A percentile compares a stretch with the other conserved stretches of the same genome.
Conservation (phyloP, 1,284 basidiomycete genomes). For the Apiotrichum laibachii region DNA sequence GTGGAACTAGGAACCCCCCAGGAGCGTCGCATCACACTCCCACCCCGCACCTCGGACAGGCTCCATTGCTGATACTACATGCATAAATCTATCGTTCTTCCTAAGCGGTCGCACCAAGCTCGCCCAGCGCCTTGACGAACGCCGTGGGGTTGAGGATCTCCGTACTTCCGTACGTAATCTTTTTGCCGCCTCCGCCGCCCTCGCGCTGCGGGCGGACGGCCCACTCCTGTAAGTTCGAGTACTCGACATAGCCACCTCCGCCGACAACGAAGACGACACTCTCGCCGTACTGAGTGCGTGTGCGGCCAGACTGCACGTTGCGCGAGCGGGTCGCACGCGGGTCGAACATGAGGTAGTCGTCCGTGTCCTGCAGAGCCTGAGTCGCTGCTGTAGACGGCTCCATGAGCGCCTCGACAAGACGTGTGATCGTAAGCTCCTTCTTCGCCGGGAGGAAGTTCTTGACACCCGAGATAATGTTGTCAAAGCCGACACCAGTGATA, state of each 20-base stretch:
- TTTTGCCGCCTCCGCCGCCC: slow-evolving; percentile 61
- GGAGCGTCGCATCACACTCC: not conserved
- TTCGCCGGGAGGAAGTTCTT: slow-evolving; percentile 97
- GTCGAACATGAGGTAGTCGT: slow-evolving; percentile 93
- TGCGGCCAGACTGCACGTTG: slow-evolving; percentile 54
- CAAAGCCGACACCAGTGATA: slow-evolving; percentile 61
- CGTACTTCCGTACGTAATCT: slow-evolving; percentile 91
- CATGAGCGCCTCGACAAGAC: slow-evolving; percentile 93
- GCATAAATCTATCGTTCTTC: slow-evolving; percentile 9
- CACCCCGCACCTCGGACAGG: too few species aligned
- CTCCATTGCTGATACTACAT: slow-evolving; percentile 15
- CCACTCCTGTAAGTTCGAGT: slow-evolving; percentile 93
- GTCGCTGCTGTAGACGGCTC: slow-evolving; percentile 88
- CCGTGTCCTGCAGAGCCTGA: slow-evolving; percentile 90
- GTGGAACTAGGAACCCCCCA: not conserved
- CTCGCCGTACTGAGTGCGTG: slow-evolving; percentile 67
- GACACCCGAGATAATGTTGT: slow-evolving; percentile 94
- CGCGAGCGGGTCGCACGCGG: slow-evolving; percentile 68
- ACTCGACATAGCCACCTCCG: slow-evolving; percentile 95
- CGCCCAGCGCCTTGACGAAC: slow-evolving; percentile 61
- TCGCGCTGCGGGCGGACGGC: slow-evolving; percentile 59
- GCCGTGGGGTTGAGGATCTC: slow-evolving; percentile 87
- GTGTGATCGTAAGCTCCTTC: slow-evolving; percentile 88
- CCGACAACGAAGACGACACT: slow-evolving; percentile 94
- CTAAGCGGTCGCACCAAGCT: slow-evolving; percentile 33